These are phyloP conservation scores for Kodamaea nitidulidarum DNA, from an alignment of 805 yeast species.

Conservation along the genomic window DNA sequence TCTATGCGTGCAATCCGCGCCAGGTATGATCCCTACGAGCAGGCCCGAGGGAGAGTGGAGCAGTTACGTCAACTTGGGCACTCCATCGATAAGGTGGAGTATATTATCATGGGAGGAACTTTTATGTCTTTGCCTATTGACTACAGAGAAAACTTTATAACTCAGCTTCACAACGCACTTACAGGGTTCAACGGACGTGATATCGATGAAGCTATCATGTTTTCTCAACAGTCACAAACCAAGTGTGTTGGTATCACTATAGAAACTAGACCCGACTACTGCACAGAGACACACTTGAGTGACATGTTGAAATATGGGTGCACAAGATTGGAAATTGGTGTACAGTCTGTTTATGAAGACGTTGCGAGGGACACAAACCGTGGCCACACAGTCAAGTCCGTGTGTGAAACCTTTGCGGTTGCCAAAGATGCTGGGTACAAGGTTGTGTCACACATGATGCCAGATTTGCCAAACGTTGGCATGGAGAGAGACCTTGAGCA, in stretches of 20 bases:
- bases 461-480: slow-evolving; percentile 97
- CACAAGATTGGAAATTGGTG: slow-evolving; percentile 94
- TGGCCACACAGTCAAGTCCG: slow-evolving; percentile 96
- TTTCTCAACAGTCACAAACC: slow-evolving; percentile 90
- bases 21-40: slow-evolving; percentile 96
- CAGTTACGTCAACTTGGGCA: slow-evolving; percentile 94
- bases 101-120: slow-evolving; percentile 98
- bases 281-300: slow-evolving; percentile 90
- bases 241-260: slow-evolving; percentile 98
- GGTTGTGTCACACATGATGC: slow-evolving; percentile 99
- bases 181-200: slow-evolving; percentile 87
- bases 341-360: slow-evolving; percentile 94
- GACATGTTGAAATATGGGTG: slow-evolving; percentile 97
- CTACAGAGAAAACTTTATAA: slow-evolving; percentile 84
- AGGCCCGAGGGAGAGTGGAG: slow-evolving; percentile 95
- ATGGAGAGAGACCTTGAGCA: slow-evolving; percentile 97
- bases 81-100: slow-evolving; percentile 94
- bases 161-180: slow-evolving; percentile 88
- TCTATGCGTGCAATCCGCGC: slow-evolving; percentile 99
- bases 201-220: slow-evolving; percentile 84
- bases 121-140: slow-evolving; percentile 91
- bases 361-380: slow-evolving; percentile 97
- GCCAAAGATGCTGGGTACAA: slow-evolving; percentile 99
- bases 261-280: slow-evolving; percentile 97
- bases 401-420: slow-evolving; percentile 88